These are phyloP conservation scores for Cytospora mali DNA, from an alignment of 2,329 filamentous ascomycete species.

Conservation along the genomic window DNA sequence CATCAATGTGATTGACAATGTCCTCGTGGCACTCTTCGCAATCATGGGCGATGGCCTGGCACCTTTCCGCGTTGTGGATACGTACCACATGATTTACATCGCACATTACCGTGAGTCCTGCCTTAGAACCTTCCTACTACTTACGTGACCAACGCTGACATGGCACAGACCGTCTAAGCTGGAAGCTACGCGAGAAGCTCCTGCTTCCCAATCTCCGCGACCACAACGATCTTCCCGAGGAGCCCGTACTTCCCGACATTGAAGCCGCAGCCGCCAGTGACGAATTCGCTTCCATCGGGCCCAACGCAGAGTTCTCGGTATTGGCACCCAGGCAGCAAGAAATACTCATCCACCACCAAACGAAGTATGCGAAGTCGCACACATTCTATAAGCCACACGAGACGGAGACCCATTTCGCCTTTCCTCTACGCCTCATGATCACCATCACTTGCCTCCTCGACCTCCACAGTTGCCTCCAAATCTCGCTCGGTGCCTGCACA, in stretches of 20 bases:
- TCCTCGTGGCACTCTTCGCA: conserved; percentile 71
- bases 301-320: conserved; percentile 58
- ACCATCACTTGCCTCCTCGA: conserved; percentile 80
- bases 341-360: conserved; percentile 74
- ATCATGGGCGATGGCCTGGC: conserved; percentile 71
- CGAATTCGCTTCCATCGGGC: conserved; percentile 43
- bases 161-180: conserved; percentile 54
- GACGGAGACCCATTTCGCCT: conserved; percentile 78
- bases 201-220: conserved; percentile 64
- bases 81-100: conserved; percentile 85
- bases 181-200: conserved; percentile 65
- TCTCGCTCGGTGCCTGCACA: conserved; percentile 75
- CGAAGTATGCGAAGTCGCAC: conserved; percentile 79
- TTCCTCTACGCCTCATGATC: conserved; percentile 73
- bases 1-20: conserved; percentile 71
- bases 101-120: conserved; percentile 62
- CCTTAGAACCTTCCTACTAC: conserved; percentile 31
- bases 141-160: conserved; percentile 35
- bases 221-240: conserved; percentile 66
- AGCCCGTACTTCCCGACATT: conserved; percentile 39
- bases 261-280: conserved; percentile 47
- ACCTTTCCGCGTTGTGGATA: conserved; percentile 78
- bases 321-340: conserved; percentile 68
- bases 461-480: conserved; percentile 77
- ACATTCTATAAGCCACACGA: conserved; percentile 91